phyloP scores from a whole-genome alignment of 2,329 filamentous ascomycete species.

The Xylariaceae sp. region DNA sequence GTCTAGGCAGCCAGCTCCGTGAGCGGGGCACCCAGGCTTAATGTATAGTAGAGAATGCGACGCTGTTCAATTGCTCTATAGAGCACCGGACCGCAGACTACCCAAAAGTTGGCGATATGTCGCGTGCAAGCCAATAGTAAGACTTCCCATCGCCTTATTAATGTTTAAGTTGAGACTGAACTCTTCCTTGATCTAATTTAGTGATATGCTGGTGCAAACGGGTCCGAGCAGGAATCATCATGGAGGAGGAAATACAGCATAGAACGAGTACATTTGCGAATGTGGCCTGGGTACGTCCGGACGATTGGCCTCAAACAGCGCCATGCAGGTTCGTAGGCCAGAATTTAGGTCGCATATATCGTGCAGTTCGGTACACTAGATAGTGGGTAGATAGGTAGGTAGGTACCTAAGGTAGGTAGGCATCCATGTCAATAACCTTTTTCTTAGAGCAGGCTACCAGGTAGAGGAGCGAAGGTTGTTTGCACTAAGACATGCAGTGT shows the following conservation, averaged over 20 bases:
- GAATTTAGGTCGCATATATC: constrained; percentile 40
- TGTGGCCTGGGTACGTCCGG: constrained; percentile 11
- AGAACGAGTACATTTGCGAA: too few species aligned
- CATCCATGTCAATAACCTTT: constrained; percentile 28
- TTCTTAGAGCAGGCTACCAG: constrained; percentile 17
- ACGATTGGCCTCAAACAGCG: constrained; percentile 21
- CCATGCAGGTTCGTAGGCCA: constrained; percentile 41
- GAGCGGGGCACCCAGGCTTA: constrained; percentile 8
- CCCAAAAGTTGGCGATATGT: background rate
- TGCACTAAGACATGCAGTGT: constrained; percentile 35
- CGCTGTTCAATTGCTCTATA: too few species aligned
- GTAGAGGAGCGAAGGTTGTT: too few species aligned
- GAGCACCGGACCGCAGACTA: too few species aligned
- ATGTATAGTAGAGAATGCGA: constrained; percentile 13
- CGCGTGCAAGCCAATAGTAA: too few species aligned
- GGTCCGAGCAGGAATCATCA: too few species aligned
- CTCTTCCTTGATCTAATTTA: background rate
- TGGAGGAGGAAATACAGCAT: background rate
- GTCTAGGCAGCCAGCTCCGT: constrained; percentile 1
- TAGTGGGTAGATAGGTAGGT: too few species aligned
- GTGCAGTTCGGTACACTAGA: constrained; percentile 33
- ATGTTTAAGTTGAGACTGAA: too few species aligned
- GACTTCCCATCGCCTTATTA: too few species aligned
- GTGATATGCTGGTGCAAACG: too few species aligned
- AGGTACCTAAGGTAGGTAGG: constrained; percentile 22